Base-by-base conservation (phyloP, 1,284 basidiomycete genomes). In the Hemileia vastatrix region DNA sequence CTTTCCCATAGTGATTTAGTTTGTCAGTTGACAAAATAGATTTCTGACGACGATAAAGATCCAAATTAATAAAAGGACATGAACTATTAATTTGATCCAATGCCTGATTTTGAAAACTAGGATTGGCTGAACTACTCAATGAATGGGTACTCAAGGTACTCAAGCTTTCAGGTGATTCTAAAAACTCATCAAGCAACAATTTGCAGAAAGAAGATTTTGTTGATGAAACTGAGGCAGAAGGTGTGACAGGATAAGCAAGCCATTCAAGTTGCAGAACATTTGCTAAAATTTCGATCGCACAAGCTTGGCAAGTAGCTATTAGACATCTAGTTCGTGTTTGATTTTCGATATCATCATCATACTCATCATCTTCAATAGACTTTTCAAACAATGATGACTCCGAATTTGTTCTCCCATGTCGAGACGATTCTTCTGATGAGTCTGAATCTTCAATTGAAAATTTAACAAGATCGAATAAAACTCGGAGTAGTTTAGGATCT, bases 261-360 rank as follows among this genome's bases (percentile, higher is more conserved):
- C n/a, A n/a, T 55, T 62, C 59, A 21, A 62, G 43, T 54, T 62
- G 59, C 15, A 62, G 52, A 18, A 62, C 24, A 24, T 54, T 45
- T 31, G 59, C 54, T 23, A 62, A 47, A 19, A 52, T 62, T 15
- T 52, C 33, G 32, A 45, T 49, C 6, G 59, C 32, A 31, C 54
- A 62, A 47, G 59, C 59, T 33, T 54, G 51, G 23, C 59, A 62
- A 31, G 54, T 62, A n/a, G n/a, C n/a, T n/a, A n/a, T n/a, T n/a
- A n/a, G n/a, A n/a, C n/a, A n/a, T n/a, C n/a, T n/a, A n/a, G n/a
- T n/a, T n/a, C n/a, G n/a, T n/a, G n/a, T n/a, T n/a, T n/a, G n/a
- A n/a, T n/a, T n/a, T n/a, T n/a, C n/a, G n/a, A n/a, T n/a, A n/a
- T n/a, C n/a, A n/a, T n/a, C n/a, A n/a, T n/a, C n/a, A n/a, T n/a